phyloP scores from a whole-genome alignment of 352 stramenopile genomes.

The Phytopythium oedochilum region DNA sequence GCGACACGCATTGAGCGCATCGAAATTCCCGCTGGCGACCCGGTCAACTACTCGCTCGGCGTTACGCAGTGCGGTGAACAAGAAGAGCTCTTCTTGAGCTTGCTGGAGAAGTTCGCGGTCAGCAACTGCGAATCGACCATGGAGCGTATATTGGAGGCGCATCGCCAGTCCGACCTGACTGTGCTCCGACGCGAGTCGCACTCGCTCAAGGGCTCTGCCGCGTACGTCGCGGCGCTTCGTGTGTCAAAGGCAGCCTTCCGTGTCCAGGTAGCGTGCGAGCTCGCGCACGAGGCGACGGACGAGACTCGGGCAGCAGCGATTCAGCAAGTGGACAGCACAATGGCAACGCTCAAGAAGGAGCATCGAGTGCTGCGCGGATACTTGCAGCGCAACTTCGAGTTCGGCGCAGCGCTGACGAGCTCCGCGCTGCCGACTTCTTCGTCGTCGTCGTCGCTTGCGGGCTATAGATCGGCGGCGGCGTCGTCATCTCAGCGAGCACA shows the following conservation, averaged over 20 bases:
- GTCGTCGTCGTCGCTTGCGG: not conserved
- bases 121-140: constrained; percentile 58
- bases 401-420: constrained; percentile 16
- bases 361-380: constrained; percentile 63
- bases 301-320: constrained; percentile 12
- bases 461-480: not conserved
- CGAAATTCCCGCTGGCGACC: constrained; percentile 70
- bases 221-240: constrained; percentile 70
- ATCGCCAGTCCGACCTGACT: constrained; percentile 37
- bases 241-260: constrained; percentile 81
- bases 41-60: constrained; percentile 71
- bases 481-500: not conserved
- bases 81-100: constrained; percentile 74
- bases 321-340: constrained; percentile 34
- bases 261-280: constrained; percentile 72
- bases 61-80: constrained; percentile 74
- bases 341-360: constrained; percentile 53
- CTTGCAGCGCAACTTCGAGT: constrained; percentile 78
- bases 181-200: constrained; percentile 64
- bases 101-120: constrained; percentile 72
- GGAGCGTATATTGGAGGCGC: constrained; percentile 41
- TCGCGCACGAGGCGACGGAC: constrained; percentile 36
- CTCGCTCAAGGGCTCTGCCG: constrained; percentile 77
- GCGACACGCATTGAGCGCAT: constrained; percentile 19
- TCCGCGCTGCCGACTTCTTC: not conserved